phyloP scores from a whole-genome alignment of 2,329 filamentous ascomycete genomes.

The Colletotrichum lini region DNA sequence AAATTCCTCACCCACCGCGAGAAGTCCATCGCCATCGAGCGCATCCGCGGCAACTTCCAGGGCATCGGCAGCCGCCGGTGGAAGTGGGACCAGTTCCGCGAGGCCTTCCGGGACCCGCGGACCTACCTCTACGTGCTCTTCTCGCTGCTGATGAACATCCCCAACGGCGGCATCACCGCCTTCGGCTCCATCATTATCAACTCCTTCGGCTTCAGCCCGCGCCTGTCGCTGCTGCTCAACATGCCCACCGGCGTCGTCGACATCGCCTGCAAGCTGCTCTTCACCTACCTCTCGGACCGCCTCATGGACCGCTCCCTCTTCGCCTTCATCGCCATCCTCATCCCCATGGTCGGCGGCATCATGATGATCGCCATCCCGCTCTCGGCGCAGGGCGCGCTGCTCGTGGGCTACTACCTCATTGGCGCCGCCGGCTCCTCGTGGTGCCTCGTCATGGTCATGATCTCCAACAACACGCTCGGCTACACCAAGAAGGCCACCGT shows the following conservation, averaged over 20 bases:
- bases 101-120: constrained; percentile 64
- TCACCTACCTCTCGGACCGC: constrained; percentile 48
- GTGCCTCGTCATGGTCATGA: constrained; percentile 48
- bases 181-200: constrained; percentile 44
- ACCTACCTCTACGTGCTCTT: constrained; percentile 67
- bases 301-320: constrained; percentile 46
- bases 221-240: constrained; percentile 38
- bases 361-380: constrained; percentile 48
- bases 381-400: constrained; percentile 44
- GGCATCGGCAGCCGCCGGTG: constrained; percentile 66
- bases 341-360: constrained; percentile 48
- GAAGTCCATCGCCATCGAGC: constrained; percentile 63
- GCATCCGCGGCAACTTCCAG: constrained; percentile 63
- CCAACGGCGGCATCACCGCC: constrained; percentile 44
- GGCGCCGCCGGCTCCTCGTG: constrained; percentile 46
- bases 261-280: constrained; percentile 44
- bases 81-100: constrained; percentile 60
- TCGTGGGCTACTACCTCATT: constrained; percentile 47
- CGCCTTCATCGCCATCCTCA: constrained; percentile 47
- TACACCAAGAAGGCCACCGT: constrained; percentile 50
- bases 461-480: constrained; percentile 48
- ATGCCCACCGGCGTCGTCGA: constrained; percentile 44
- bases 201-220: constrained; percentile 42
- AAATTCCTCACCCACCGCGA: constrained; percentile 70
- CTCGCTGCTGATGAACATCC: constrained; percentile 51